Percentiles rank a stretch among this genome's conserved stretches.
These are phyloP conservation scores for Trichoderma atrobrunneum DNA, from an alignment of 2,329 filamentous ascomycete species.

Conservation along the genomic window DNA sequence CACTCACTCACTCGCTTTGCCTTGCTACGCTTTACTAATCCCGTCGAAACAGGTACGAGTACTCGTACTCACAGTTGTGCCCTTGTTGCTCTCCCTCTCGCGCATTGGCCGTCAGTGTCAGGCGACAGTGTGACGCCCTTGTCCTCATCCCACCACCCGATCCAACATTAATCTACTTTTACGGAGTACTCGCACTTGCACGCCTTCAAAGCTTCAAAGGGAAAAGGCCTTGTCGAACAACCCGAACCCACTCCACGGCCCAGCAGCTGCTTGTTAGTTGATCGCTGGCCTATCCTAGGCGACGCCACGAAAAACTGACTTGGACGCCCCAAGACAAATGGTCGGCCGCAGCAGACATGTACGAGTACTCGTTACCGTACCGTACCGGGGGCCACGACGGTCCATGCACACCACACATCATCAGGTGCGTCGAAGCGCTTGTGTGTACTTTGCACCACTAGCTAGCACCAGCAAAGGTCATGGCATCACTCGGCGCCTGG, in stretches of 20 bases:
- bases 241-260: conserved; percentile 2
- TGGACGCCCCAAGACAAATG: background rate
- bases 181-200: background rate
- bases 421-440: conserved; percentile 7
- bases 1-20: background rate
- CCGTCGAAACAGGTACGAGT: background rate
- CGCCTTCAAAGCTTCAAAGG: background rate
- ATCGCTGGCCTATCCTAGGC: conserved; percentile 10
- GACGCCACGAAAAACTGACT: conserved; percentile 8
- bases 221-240: background rate
- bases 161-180: conserved; percentile 8
- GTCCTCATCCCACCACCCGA: conserved; percentile 10
- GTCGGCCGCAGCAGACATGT: background rate
- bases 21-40: background rate
- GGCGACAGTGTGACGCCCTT: conserved; percentile 2
- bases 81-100: background rate
- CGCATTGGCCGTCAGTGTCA: background rate
- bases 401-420: conserved; percentile 6
- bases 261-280: conserved; percentile 3
- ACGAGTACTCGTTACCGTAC: background rate
- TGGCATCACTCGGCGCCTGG: background rate
- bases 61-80: background rate
- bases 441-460: background rate
- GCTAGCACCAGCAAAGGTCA: background rate
- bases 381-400: background rate